Conservation (phyloP, 768 basidiomycete species). For the Boletus eberwhitei region DNA sequence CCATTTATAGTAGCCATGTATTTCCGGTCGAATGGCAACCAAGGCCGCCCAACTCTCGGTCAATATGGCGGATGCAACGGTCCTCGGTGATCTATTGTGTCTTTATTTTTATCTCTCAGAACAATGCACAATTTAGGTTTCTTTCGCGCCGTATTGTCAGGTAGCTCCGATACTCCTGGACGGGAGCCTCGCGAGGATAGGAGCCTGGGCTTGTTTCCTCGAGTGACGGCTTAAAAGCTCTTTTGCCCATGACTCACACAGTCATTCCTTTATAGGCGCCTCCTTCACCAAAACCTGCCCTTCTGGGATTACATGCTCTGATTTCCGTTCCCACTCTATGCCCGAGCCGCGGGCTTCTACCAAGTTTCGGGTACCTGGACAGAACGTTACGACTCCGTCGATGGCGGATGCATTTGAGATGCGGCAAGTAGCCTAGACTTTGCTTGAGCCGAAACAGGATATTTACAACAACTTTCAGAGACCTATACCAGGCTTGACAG, state of each 20-base stretch:
- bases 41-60: background rate
- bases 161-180: slow-evolving; percentile 1
- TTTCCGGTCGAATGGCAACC: slow-evolving; percentile 2
- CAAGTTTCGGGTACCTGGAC: slow-evolving; percentile 8
- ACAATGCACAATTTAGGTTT: background rate
- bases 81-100: slow-evolving; percentile 5
- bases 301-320: slow-evolving; percentile 5
- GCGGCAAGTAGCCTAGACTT: slow-evolving; percentile 1
- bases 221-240: background rate
- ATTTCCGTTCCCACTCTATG: slow-evolving; percentile 17
- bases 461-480: background rate
- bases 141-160: background rate
- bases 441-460: background rate
- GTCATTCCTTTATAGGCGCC: slow-evolving; percentile 2
- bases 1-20: background rate
- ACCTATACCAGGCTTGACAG: background rate
- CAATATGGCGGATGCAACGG: background rate
- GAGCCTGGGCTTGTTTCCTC: background rate
- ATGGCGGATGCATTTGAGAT: slow-evolving; percentile 27
- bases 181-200: background rate
- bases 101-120: slow-evolving; percentile 3
- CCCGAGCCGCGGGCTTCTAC: slow-evolving; percentile 16
- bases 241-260: slow-evolving; percentile 2
- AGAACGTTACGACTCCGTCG: slow-evolving; percentile 17
- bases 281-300: background rate